These are phyloP conservation scores for Metschnikowia koreensis DNA, from an alignment of 805 yeast species.

Conservation along the genomic window DNA sequence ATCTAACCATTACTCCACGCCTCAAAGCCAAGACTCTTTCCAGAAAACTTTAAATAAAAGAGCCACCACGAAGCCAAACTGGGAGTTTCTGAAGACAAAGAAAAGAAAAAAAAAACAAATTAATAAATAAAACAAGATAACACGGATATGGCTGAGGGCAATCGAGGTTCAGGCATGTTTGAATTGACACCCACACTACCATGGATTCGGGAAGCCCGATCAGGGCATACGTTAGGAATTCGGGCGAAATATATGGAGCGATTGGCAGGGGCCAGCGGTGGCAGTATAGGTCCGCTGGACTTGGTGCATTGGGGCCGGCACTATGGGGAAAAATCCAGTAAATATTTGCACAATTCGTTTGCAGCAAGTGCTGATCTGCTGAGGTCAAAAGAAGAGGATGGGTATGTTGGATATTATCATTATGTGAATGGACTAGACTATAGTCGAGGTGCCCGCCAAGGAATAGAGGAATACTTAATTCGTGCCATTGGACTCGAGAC, in stretches of 20 bases:
- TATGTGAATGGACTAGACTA: constrained; percentile 35
- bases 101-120: too few species aligned
- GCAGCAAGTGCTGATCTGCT: constrained; percentile 5
- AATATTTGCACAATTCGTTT: constrained; percentile 30
- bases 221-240: constrained; percentile 29
- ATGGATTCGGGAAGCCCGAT: constrained; percentile 29
- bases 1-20: too few species aligned
- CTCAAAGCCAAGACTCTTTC: too few species aligned
- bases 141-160: background rate
- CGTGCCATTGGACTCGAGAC: constrained; percentile 26
- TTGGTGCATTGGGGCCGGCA: constrained; percentile 39
- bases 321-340: constrained; percentile 29
- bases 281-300: constrained; percentile 35
- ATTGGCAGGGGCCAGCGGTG: constrained; percentile 12
- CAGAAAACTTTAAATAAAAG: too few species aligned
- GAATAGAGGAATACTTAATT: constrained; percentile 30
- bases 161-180: background rate
- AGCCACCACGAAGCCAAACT: too few species aligned
- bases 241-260: constrained; percentile 24
- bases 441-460: constrained; percentile 16
- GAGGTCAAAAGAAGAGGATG: constrained; percentile 31
- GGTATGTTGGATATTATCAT: constrained; percentile 41
- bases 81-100: background rate
- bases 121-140: too few species aligned
- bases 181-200: constrained; percentile 17